A percentile compares a stretch with the other conserved stretches of the same genome.
Conservation (phyloP, 2,329 filamentous ascomycete genomes). For the Epichloe scottii region DNA sequence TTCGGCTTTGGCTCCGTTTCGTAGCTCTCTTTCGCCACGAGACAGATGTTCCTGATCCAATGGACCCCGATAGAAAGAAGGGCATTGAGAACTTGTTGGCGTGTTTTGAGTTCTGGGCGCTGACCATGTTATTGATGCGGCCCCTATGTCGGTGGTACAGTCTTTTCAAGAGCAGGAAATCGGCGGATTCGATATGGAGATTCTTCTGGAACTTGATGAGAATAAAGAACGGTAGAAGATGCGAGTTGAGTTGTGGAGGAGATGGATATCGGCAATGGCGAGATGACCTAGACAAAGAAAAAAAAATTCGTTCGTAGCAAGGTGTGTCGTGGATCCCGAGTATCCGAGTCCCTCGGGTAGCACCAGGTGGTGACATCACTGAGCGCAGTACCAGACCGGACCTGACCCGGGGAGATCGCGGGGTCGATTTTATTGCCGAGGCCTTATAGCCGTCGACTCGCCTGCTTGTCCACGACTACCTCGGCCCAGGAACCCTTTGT, state of each 20-base stretch:
- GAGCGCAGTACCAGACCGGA: too few relatives aligned
- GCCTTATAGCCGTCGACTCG: background rate
- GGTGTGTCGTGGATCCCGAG: too few relatives aligned
- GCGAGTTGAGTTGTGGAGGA: too few relatives aligned
- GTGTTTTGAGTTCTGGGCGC: slow-evolving; percentile 24
- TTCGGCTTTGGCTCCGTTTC: slow-evolving; percentile 15
- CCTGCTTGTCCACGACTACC: too few relatives aligned
- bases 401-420: background rate
- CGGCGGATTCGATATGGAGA: slow-evolving; percentile 31
- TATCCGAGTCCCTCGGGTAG: too few relatives aligned
- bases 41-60: slow-evolving; percentile 14
- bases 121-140: slow-evolving; percentile 25
- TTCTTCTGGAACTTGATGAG: slow-evolving; percentile 23
- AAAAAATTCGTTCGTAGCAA: too few relatives aligned
- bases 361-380: too few relatives aligned
- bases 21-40: slow-evolving; percentile 23
- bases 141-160: slow-evolving; percentile 30
- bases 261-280: too few relatives aligned
- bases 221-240: too few relatives aligned
- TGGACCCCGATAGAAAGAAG: slow-evolving; percentile 12
- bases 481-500: too few relatives aligned
- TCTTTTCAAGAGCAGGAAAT: slow-evolving; percentile 28
- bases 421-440: background rate
- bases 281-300: too few relatives aligned
- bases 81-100: slow-evolving; percentile 26